Base-by-base conservation (phyloP, 1,139 yeast genomes). In the Protomyces arabidopsidicola region DNA sequence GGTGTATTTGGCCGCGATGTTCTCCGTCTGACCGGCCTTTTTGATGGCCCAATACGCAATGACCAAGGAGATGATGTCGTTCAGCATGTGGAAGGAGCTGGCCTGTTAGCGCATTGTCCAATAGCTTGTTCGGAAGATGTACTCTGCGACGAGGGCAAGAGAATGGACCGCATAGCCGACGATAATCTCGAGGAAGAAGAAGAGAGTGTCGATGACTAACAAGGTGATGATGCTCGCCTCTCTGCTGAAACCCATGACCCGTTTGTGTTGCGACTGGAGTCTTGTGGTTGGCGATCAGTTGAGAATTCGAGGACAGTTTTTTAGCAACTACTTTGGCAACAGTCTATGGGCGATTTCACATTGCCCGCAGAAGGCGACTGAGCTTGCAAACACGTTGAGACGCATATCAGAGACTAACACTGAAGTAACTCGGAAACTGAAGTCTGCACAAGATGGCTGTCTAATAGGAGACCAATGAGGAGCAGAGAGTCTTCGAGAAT, bases 11-110 rank as follows among this genome's bases (percentile, higher is more conserved):
- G 93, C 88, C 1, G 96, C 95, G 14, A 58, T 55, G 9, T 55
- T 55, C 35, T 58, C 62, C 22, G 87, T 85, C 72, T 86, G 82
- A 59, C 83, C 85, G 66, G 97, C 90, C 27, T 90, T 96, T 68
- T 83, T 82, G 31, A 93, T 98, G 0, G 98, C 98, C 98, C 98
- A 93, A 45, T 91, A 79, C 0, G 98, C 98, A 64, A 93, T 93
- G 27, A 91, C 70, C 56, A 93, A 79, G 0, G 98, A 90, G 65
- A 93, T 85, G 65, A 93, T 89, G 76, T 93, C 98, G 76, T 93
- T 93, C 69, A 93, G 80, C 74, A 93, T 93, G 75, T 93, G 98
- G 81, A 93, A 93, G 0, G 98, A 87, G 74, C 95, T 91, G 95
- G 42, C 90, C 96, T 24, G 75, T 90, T 91, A 51, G 80, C 78